phyloP scores from a whole-genome alignment of 2,329 filamentous ascomycete genomes.

The Ophiosphaerella narmari region DNA sequence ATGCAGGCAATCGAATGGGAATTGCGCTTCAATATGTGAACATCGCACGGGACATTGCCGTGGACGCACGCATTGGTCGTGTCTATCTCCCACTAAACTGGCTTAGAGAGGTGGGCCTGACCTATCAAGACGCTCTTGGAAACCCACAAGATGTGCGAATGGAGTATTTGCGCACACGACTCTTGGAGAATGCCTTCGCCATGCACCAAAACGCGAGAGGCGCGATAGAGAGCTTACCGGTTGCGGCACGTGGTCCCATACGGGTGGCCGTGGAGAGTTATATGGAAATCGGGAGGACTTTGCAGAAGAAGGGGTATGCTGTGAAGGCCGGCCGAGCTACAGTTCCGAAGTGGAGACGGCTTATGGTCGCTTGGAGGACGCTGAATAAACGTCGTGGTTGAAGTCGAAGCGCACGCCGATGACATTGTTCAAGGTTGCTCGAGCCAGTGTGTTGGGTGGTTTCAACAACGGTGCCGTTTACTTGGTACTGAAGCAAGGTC shows the following conservation, averaged over 20 bases:
- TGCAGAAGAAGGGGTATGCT: slow-evolving; percentile 53
- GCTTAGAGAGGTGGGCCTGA: slow-evolving; percentile 63
- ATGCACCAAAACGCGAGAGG: slow-evolving; percentile 61
- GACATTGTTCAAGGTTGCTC: background rate
- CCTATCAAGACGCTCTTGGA: slow-evolving; percentile 59
- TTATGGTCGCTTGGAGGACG: slow-evolving; percentile 64
- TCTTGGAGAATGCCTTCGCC: slow-evolving; percentile 65
- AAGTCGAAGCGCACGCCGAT: background rate
- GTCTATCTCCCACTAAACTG: slow-evolving; percentile 71
- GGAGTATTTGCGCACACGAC: slow-evolving; percentile 55
- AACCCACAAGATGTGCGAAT: slow-evolving; percentile 55
- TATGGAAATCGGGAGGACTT: slow-evolving; percentile 73
- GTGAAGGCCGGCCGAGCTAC: slow-evolving; percentile 54
- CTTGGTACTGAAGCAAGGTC: too few relatives aligned
- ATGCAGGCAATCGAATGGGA: slow-evolving; percentile 68
- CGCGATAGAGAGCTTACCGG: slow-evolving; percentile 66
- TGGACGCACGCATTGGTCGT: slow-evolving; percentile 67
- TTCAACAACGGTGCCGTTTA: too few relatives aligned
- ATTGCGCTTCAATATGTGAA: slow-evolving; percentile 78
- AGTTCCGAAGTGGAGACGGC: slow-evolving; percentile 54
- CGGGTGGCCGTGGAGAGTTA: slow-evolving; percentile 75
- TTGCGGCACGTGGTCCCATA: slow-evolving; percentile 65
- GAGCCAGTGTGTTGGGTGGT: too few relatives aligned
- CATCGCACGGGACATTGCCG: slow-evolving; percentile 73
- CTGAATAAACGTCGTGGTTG: slow-evolving; percentile 41